Evolutionary conservation across 257 asterid genomes (phyloP), one percentile per base, ranked within the genome.

Genomic region (Eustoma russellianum): DNA sequence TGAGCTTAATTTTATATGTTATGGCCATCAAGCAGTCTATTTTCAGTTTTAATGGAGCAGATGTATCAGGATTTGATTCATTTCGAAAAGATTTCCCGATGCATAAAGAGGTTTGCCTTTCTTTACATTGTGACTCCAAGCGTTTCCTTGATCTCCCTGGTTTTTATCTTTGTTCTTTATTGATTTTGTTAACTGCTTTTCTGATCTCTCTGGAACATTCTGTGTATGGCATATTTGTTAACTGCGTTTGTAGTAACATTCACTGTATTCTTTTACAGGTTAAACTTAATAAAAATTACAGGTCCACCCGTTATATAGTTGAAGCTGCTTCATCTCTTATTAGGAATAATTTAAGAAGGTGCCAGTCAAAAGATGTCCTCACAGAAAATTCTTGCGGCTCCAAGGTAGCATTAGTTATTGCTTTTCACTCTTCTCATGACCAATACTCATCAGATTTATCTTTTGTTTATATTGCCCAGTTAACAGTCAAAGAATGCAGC

Each of bases 41-140:
- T 70, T 91, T 91, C 74, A 81, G 98, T 70, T 91, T 91, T 63
- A 91, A 88, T 57, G 98, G 95, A 41, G 98, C 98, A 66, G 95
- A 84, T 73, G 74, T 60, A 65, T 82, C 86, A 64, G 98, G 96
- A 64, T 91, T 91, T 72, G 83, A 87, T 79, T 87, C 96, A 3
- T 91, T 91, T 48, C 79, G 98, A 41, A 79, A 76, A 79, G 94
- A 91, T 77, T 91, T 87, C 76, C 89, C 83, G n/a, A 60, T 66
- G 72, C 78, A 70, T 73, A 84, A 84, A 91, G 96, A 91, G 98
- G 98, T 91, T 52, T 51, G 77, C 60, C 69, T 56, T 55, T 48
- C 49, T 45, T 55, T 17, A 35, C 10, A 57, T 17, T 50, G 33
- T 53, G 52, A 14, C 17, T 55, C 16, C 41, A 17, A 34, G 30